Conservation (phyloP, 2,329 filamentous ascomycete species). For the Pseudogymnoascus sp. region DNA sequence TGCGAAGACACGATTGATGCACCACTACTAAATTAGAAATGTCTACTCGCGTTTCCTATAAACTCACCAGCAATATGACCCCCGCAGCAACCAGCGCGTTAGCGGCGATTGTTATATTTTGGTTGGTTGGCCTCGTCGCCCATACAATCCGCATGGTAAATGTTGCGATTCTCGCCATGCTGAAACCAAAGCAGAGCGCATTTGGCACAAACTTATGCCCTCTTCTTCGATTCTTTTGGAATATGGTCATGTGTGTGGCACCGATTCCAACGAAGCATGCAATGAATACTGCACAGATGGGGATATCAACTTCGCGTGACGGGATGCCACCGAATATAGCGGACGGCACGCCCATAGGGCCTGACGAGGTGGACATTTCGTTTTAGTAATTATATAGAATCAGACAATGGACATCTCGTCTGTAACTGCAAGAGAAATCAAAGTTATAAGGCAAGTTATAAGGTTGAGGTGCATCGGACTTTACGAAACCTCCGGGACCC, state of each 20-base stretch:
- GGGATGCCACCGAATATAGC: background rate
- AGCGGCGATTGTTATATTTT: constrained; percentile 27
- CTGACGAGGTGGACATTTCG: background rate
- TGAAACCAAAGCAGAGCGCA: constrained; percentile 49
- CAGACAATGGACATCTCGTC: no score
- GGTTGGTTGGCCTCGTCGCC: constrained; percentile 42
- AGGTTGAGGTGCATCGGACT: background rate
- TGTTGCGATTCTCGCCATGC: constrained; percentile 33
- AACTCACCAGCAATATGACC: background rate
- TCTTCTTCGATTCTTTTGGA: constrained; percentile 41
- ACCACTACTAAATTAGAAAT: background rate
- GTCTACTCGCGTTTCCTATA: background rate
- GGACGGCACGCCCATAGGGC: background rate
- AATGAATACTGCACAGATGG: background rate
- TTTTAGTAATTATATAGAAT: background rate
- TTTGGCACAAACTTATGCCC: constrained; percentile 54
- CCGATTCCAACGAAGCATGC: background rate
- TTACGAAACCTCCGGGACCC: background rate
- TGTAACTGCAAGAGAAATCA: no score
- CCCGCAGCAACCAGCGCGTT: background rate
- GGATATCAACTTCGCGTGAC: background rate
- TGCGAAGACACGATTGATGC: background rate
- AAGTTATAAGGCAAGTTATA: background rate
- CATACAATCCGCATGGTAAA: constrained; percentile 43
- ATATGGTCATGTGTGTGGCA: constrained; percentile 48